Base-by-base conservation (phyloP, 1,284 basidiomycete species). In the Naganishia cerealis region DNA sequence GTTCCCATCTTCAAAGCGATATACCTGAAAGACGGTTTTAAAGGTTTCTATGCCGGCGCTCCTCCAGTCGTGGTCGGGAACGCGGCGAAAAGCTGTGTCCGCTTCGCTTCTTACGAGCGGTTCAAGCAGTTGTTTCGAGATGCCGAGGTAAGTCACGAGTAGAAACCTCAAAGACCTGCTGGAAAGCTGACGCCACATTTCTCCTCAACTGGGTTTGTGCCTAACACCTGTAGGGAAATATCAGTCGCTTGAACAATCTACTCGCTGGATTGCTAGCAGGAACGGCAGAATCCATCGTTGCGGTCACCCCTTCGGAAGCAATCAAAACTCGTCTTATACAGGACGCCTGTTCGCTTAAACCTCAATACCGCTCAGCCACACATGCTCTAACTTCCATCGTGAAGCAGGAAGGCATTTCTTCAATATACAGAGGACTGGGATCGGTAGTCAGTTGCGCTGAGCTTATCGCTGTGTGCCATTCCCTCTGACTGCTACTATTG, bases 241-340 rank as follows among this genome's bases (percentile, higher is more conserved):
- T 53, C 21, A 53, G n/a, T 29, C 52, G 52, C 16, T 24, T 26
- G 3, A 53, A 53, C 52, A 53, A 53, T 29, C 52, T 53, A 21
- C 52, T 53, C n/a, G 52, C 52, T 9, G 52, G 52, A 12, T 24
- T 53, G n/a, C 9, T 53, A 13, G 52, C 52, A 13, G 52, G 52
- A 26, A 53, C 52, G 52, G 52, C 52, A 29, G 52, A 53, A 26
- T 53, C 52, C n/a, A 53, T 53, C 52, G 52, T 53, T 6, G 52
- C 52, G 12, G 52, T 53, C 16, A 53, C 52, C 13, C 52, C 52
- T 3, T 53, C 52, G 13, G 52, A 53, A 53, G 52, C 52, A 5
- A 53, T 53, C 52, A 53, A 53, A 29, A 53, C 52, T 26, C 52
- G 52, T 6, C 13, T 53, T 16, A 53, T 53, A 2, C 52, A 53